Evolutionary conservation across 768 basidiomycete genomes (phyloP).

Genomic region (Phlebiopsis gigantea): DNA sequence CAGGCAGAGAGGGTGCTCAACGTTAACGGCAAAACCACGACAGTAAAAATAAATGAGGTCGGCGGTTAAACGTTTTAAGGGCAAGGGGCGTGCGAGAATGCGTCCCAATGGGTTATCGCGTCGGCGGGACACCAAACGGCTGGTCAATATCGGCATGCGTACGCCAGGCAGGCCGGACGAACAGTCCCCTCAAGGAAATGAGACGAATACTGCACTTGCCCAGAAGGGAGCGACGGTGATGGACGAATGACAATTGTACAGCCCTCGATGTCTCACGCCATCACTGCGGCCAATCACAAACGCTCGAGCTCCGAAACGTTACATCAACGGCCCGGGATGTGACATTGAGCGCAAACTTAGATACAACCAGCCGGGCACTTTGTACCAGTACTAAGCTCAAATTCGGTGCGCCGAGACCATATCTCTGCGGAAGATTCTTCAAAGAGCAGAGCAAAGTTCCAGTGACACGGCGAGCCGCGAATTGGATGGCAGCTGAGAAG

Average conservation of each 20-base stretch:
- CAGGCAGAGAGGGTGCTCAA: neutral
- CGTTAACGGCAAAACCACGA: neutral
- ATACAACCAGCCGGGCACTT: too few relatives aligned
- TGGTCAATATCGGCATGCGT: too few relatives aligned
- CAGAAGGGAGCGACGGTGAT: neutral
- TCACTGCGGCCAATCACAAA: too few relatives aligned
- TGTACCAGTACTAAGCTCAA: too few relatives aligned
- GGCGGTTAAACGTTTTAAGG: neutral
- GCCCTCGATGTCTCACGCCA: neutral
- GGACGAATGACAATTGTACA: neutral
- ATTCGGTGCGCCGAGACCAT: too few relatives aligned
- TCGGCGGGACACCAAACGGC: neutral
- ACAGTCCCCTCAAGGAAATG: neutral
- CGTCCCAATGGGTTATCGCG: neutral
- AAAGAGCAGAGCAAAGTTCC: too few relatives aligned
- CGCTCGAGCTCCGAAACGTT: too few relatives aligned
- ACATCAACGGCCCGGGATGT: too few relatives aligned
- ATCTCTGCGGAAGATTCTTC: too few relatives aligned
- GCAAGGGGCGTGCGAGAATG: neutral
- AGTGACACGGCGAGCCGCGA: too few relatives aligned
- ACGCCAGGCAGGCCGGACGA: neutral
- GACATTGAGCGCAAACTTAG: too few relatives aligned
- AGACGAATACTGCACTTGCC: neutral
- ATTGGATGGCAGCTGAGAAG: too few relatives aligned
- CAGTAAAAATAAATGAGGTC: neutral